Base-by-base conservation (phyloP, 1,139 yeast species). In the Candida dubliniensis region DNA sequence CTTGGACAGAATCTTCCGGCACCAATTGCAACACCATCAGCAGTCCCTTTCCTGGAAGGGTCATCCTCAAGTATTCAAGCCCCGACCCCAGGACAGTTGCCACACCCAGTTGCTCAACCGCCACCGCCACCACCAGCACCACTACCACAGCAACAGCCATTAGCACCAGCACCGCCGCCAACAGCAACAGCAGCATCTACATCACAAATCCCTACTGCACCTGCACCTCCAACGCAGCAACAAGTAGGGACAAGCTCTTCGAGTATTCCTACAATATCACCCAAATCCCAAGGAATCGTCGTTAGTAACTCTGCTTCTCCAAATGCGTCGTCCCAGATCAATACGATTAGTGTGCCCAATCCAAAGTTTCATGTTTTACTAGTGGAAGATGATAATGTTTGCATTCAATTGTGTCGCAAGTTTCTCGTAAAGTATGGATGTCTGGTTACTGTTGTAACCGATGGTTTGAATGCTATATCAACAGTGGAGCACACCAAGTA, bases 361-460 rank as follows among this genome's bases (percentile, higher is more conserved):
- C 74, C 77, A 2, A 71, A 71, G 53, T 83, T 82, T 64, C 90
- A 81, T 60, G 96, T 87, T 1, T 66, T 89, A 36, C 66, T 89
- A 23, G 96, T 89, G 5, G 96, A 89, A 62, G 96, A 89, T 64
- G 96, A 89, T 60, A 81, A 82, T 40, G 90, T 87, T 31, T 87
- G 95, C 55, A 85, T 90, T 42, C 87, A 83, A 54, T 67, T 86
- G 26, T 86, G 93, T 56, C 75, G 87, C 14, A 87, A 87, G 60
- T 88, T 91, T 59, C 65, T 93, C 49, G 80, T 82, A 56, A 87
- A 88, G 58, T 89, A 87, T 60, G 98, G 98, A 1, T 91, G 96
- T 63, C 84, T 89, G 26, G 96, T 91, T 3, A 93, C 95, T 37
- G 89, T 89, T 25, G 97, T 90, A 0, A 86, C 90, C 13, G 96